phyloP scores from a whole-genome alignment of 768 basidiomycete species.

The Russula olivacea region DNA sequence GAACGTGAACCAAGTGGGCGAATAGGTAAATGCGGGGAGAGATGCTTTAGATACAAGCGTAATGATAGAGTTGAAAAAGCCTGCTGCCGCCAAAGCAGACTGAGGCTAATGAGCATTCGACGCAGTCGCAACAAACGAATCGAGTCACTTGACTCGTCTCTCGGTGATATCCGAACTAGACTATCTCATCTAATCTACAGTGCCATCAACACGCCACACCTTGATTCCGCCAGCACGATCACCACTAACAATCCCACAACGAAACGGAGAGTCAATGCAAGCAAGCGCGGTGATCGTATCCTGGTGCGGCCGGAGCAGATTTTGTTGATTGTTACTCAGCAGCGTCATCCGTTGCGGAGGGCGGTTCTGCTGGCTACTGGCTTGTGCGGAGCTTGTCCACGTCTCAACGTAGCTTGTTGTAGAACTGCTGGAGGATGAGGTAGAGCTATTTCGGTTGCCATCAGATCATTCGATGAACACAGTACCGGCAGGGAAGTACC shows the following conservation, averaged over 20 bases:
- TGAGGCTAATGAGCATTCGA: constrained; percentile 17
- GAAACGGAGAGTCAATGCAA: constrained; percentile 88
- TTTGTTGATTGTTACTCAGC: constrained; percentile 78
- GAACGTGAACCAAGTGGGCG: constrained; percentile 23
- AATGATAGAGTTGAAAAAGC: constrained; percentile 25
- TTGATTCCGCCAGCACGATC: constrained; percentile 88
- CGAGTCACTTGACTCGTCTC: neutral
- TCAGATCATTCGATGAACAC: constrained; percentile 8
- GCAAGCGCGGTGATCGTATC: constrained; percentile 83
- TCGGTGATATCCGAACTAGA: constrained; percentile 9
- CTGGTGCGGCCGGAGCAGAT: constrained; percentile 79
- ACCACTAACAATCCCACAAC: constrained; percentile 87
- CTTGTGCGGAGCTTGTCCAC: constrained; percentile 44
- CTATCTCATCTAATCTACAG: constrained; percentile 23
- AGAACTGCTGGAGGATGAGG: constrained; percentile 37
- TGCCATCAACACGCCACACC: constrained; percentile 72
- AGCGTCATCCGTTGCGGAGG: constrained; percentile 71
- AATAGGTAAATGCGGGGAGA: constrained; percentile 23
- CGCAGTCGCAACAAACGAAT: neutral
- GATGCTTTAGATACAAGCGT: constrained; percentile 9
- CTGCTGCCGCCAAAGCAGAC: constrained; percentile 14
- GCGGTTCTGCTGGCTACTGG: constrained; percentile 51
- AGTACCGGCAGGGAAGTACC: constrained; percentile 39
- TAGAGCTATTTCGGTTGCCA: constrained; percentile 28
- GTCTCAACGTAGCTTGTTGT: constrained; percentile 57